These are phyloP conservation scores for Colletotrichum falcatum DNA, from an alignment of 2,329 filamentous ascomycete species.

Conservation along the genomic window DNA sequence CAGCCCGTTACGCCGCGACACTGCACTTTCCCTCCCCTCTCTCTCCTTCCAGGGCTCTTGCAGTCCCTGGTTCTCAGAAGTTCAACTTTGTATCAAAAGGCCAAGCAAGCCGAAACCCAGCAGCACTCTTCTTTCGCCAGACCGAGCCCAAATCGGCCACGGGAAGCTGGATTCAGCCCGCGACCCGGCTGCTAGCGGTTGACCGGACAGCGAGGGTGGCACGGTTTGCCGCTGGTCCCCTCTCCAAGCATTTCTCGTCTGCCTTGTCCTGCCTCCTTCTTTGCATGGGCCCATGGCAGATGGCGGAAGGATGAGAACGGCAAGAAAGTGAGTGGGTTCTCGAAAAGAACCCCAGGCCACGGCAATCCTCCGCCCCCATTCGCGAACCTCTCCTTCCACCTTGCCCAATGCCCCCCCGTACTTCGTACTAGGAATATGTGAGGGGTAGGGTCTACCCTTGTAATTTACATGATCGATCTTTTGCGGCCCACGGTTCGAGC, in stretches of 20 bases:
- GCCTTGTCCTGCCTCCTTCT: neutral
- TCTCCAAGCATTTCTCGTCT: neutral
- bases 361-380: conserved; percentile 25
- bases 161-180: conserved; percentile 28
- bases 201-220: conserved; percentile 33
- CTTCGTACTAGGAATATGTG: too few relatives aligned
- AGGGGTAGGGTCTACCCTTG: conserved; percentile 18
- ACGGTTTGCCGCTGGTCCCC: conserved; percentile 22
- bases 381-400: conserved; percentile 8
- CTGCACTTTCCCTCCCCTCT: neutral
- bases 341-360: conserved; percentile 1
- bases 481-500: conserved; percentile 31
- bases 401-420: conserved; percentile 27
- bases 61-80: neutral
- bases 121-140: conserved; percentile 8
- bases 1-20: neutral
- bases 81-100: neutral
- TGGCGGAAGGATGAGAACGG: conserved; percentile 1
- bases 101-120: neutral
- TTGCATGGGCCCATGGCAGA: conserved; percentile 21
- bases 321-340: neutral
- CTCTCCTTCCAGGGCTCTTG: neutral
- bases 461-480: conserved; percentile 30
- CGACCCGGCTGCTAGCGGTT: conserved; percentile 12
- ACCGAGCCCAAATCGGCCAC: conserved; percentile 18